These are phyloP conservation scores for Talaromyces sp. DNA, from an alignment of 2,329 filamentous ascomycete species.

Conservation along the genomic window DNA sequence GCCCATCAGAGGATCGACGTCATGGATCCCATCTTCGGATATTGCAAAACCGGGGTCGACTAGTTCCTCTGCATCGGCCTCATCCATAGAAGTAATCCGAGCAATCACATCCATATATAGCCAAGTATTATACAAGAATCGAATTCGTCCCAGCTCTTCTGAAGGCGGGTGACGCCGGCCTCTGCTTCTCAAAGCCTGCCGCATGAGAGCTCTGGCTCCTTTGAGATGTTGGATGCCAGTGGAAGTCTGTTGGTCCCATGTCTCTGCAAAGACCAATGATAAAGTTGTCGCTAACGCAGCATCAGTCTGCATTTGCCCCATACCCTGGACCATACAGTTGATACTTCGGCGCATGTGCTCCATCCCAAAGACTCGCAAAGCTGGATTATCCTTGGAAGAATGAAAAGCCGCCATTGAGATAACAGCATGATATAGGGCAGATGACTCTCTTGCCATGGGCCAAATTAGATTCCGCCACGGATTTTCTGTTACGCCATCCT, in stretches of 20 bases:
- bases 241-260: constrained; percentile 64
- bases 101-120: constrained; percentile 70
- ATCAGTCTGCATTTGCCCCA: constrained; percentile 60
- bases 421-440: constrained; percentile 63
- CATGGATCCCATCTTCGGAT: constrained; percentile 44
- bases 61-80: constrained; percentile 49
- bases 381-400: constrained; percentile 53
- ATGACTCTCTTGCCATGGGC: constrained; percentile 60
- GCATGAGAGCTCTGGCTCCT: constrained; percentile 60
- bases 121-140: constrained; percentile 67
- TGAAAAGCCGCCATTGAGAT: constrained; percentile 67
- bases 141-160: constrained; percentile 51
- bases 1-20: constrained; percentile 67
- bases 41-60: constrained; percentile 35
- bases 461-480: constrained; percentile 67
- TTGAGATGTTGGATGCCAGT: constrained; percentile 66
- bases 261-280: constrained; percentile 63
- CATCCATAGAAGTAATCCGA: constrained; percentile 58
- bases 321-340: constrained; percentile 52
- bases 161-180: constrained; percentile 35
- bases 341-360: constrained; percentile 65
- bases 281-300: constrained; percentile 65
- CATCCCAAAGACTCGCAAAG: constrained; percentile 58
- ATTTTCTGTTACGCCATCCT: constrained; percentile 64
- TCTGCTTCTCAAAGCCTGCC: constrained; percentile 50